Conservation (phyloP, 2,329 filamentous ascomycete genomes). For the Arthroderma uncinatum region DNA sequence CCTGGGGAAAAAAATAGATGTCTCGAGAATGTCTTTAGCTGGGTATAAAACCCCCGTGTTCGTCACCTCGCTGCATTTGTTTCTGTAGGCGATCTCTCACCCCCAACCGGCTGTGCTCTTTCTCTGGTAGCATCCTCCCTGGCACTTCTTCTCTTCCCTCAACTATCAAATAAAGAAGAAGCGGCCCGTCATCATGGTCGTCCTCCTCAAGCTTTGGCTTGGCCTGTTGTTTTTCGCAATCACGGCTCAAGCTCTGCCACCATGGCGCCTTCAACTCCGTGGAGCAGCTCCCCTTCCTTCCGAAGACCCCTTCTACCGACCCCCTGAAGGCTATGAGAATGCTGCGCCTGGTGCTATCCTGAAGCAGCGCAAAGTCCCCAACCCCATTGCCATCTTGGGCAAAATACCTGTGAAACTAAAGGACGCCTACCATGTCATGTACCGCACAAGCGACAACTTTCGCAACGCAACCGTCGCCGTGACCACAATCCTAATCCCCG, state of each 20-base stretch:
- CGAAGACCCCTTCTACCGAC: conserved; percentile 23
- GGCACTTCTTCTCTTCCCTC: neutral
- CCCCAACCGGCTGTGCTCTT: neutral
- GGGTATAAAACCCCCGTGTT: neutral
- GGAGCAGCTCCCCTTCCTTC: conserved; percentile 14
- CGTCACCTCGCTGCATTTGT: neutral
- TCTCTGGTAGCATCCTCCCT: neutral
- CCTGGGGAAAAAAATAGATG: neutral
- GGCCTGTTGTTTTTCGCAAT: neutral
- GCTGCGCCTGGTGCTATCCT: conserved; percentile 21
- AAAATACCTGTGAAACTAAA: conserved; percentile 18
- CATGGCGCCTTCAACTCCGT: neutral
- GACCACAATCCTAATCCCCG: conserved; percentile 31
- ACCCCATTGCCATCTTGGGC: conserved; percentile 19
- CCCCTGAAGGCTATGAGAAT: conserved; percentile 21
- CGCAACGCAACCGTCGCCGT: conserved; percentile 30
- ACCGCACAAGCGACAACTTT: conserved; percentile 30
- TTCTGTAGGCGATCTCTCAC: neutral
- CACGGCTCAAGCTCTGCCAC: neutral
- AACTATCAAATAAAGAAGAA: neutral
- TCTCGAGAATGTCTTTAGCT: neutral
- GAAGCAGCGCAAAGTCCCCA: conserved; percentile 18
- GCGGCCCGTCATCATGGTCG: neutral
- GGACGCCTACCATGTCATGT: conserved; percentile 29
- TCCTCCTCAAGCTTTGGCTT: neutral